These are phyloP conservation scores for Rugonectria rugulosa DNA, from an alignment of 2,329 filamentous ascomycete genomes.

Conservation along the genomic window DNA sequence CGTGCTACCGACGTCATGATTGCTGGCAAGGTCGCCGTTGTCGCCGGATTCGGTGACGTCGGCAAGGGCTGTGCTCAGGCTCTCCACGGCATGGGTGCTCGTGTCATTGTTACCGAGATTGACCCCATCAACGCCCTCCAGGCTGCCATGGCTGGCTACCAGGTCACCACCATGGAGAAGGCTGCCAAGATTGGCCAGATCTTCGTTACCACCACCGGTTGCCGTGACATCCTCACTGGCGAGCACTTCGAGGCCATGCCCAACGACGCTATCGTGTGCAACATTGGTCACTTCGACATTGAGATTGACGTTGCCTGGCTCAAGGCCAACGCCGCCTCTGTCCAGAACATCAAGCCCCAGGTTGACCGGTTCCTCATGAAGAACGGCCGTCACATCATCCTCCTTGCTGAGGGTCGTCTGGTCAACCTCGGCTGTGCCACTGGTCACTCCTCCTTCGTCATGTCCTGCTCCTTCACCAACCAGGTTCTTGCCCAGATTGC, in stretches of 20 bases:
- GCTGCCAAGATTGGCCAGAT: slow-evolving; percentile 90
- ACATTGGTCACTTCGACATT: slow-evolving; percentile 99
- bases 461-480: slow-evolving; percentile 99
- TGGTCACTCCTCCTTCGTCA: slow-evolving; percentile 98
- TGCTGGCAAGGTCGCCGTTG: slow-evolving; percentile 97
- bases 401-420: slow-evolving; percentile 96
- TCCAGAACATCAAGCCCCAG: slow-evolving; percentile 99
- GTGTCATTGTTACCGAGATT: slow-evolving; percentile 94
- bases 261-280: slow-evolving; percentile 99
- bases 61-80: slow-evolving; percentile 98
- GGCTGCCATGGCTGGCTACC: slow-evolving; percentile 95
- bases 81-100: slow-evolving; percentile 95
- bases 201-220: slow-evolving; percentile 98
- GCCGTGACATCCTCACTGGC: slow-evolving; percentile 95
- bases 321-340: slow-evolving; percentile 92
- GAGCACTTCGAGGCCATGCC: slow-evolving; percentile 94
- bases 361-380: slow-evolving; percentile 97
- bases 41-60: slow-evolving; percentile 98
- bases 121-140: slow-evolving; percentile 99
- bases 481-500: slow-evolving; percentile 99
- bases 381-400: slow-evolving; percentile 95
- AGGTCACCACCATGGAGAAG: slow-evolving; percentile 98
- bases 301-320: slow-evolving; percentile 99
- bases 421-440: slow-evolving; percentile 99
- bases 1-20: slow-evolving; percentile 99